A percentile compares a stretch with the other conserved stretches of the same genome.
Conservation (phyloP, 495 filamentous ascomycete genomes). For the Hyaloscypha variabilis region DNA sequence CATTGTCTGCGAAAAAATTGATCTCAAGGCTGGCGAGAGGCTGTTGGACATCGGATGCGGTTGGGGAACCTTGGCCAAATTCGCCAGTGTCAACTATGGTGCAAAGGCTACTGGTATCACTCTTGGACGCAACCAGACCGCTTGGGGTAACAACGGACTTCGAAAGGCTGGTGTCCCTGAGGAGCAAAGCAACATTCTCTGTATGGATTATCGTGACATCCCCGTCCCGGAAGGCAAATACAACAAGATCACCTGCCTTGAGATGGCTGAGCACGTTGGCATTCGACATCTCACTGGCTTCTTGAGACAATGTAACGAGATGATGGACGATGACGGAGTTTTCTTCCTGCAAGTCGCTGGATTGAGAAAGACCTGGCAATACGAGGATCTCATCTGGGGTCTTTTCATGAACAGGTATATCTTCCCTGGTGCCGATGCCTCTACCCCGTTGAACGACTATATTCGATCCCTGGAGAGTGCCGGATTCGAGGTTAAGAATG, state of each 20-base stretch:
- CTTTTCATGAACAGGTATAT: constrained; percentile 93
- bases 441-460: constrained; percentile 75
- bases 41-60: constrained; percentile 86
- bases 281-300: constrained; percentile 71
- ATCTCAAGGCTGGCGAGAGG: constrained; percentile 67
- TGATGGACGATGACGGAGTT: constrained; percentile 84
- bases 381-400: constrained; percentile 86
- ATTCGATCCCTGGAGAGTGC: constrained; percentile 70
- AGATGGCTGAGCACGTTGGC: constrained; percentile 92
- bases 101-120: constrained; percentile 79
- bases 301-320: constrained; percentile 74
- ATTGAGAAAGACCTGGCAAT: constrained; percentile 82
- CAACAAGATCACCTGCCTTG: constrained; percentile 84
- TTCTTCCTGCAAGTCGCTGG: constrained; percentile 88
- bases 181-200: constrained; percentile 73
- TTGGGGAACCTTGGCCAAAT: constrained; percentile 84
- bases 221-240: constrained; percentile 68
- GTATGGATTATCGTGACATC: constrained; percentile 87
- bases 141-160: constrained; percentile 78
- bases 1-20: constrained; percentile 85
- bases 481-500: constrained; percentile 74
- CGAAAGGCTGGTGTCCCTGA: constrained; percentile 68
- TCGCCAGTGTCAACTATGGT: constrained; percentile 77
- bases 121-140: constrained; percentile 81
- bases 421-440: constrained; percentile 87